Evolutionary conservation across 129 eudicot species (phyloP).

Genomic region (Flaveria linearis): DNA sequence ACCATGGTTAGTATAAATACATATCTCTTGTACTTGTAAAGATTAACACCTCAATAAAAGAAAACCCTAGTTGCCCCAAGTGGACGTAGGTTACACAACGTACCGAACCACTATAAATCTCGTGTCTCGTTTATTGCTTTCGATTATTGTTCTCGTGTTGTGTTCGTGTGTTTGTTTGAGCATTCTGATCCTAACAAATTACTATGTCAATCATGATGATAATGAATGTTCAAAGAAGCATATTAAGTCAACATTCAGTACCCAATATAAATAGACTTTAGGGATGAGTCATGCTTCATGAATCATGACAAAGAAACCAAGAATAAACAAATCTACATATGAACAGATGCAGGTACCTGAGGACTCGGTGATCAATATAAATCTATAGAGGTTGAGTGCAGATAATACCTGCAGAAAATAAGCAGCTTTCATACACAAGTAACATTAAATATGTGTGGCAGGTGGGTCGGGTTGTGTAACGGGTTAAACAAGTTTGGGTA

Average conservation of each 20-base stretch:
- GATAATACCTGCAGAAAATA: conserved; percentile 64
- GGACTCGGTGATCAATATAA: conserved; percentile 73
- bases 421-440: conserved; percentile 27
- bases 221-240: not conserved
- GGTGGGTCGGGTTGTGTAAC: not conserved
- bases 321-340: conserved; percentile 6
- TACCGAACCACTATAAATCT: too few species aligned
- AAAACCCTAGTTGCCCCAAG: too few species aligned
- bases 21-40: too few species aligned
- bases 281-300: conserved; percentile 6
- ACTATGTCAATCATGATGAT: not conserved
- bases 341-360: conserved; percentile 50
- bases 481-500: too few species aligned
- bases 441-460: conserved; percentile 3
- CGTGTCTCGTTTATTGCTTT: too few species aligned
- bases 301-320: not conserved
- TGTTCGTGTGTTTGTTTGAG: too few species aligned
- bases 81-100: too few species aligned
- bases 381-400: conserved; percentile 87
- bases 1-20: too few species aligned
- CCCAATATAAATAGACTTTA: not conserved
- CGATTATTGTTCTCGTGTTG: too few species aligned
- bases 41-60: too few species aligned
- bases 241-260: conserved; percentile 6
- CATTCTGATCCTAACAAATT: too few species aligned